A percentile compares a stretch with the other conserved stretches of the same genome.
Evolutionary conservation across 2,329 filamentous ascomycete genomes (phyloP).

Genomic region (Annulohypoxylon truncatum): DNA sequence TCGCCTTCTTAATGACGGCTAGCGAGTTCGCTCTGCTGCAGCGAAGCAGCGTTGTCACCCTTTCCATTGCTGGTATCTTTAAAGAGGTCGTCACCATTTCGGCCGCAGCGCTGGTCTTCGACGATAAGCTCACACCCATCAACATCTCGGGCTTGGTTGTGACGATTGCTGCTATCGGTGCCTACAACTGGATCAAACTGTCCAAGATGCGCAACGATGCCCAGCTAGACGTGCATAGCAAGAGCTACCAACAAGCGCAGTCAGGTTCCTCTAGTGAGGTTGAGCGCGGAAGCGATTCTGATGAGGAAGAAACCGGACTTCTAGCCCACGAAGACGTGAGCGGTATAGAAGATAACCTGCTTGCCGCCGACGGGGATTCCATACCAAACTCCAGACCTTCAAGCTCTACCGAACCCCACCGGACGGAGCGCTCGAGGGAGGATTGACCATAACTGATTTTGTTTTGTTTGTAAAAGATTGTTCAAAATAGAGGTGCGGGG

Average conservation of each 20-base stretch:
- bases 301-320: conserved; percentile 61
- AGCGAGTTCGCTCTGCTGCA: conserved; percentile 95
- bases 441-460: conserved; percentile 34
- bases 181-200: conserved; percentile 97
- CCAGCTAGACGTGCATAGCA: conserved; percentile 61
- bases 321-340: conserved; percentile 53
- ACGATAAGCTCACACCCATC: conserved; percentile 86
- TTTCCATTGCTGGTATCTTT: conserved; percentile 97
- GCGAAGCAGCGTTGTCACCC: conserved; percentile 93
- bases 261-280: conserved; percentile 51
- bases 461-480: conserved; percentile 31
- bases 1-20: conserved; percentile 96
- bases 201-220: conserved; percentile 87
- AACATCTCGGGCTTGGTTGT: conserved; percentile 90
- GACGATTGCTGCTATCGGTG: conserved; percentile 85
- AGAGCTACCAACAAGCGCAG: conserved; percentile 48
- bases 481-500: conserved; percentile 25
- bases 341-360: conserved; percentile 53
- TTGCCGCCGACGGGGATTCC: conserved; percentile 57
- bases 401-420: conserved; percentile 37
- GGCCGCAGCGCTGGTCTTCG: conserved; percentile 87
- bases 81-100: conserved; percentile 98
- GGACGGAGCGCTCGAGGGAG: conserved; percentile 43
- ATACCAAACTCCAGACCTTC: conserved; percentile 52
- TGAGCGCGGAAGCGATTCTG: conserved; percentile 55